phyloP scores from a whole-genome alignment of 2,329 filamentous ascomycete species.

The Hypoxylon sp. region DNA sequence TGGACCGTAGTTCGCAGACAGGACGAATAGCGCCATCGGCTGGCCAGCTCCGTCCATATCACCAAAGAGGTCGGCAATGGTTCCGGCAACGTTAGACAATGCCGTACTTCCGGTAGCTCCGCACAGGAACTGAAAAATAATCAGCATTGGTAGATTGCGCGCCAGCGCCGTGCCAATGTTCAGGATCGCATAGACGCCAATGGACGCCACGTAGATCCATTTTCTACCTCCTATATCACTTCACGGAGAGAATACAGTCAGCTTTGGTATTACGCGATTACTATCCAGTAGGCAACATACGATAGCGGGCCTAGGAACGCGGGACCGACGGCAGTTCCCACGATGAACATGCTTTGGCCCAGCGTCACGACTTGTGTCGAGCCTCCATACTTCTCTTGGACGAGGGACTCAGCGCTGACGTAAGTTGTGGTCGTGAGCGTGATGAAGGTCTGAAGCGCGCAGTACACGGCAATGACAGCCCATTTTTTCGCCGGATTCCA shows the following conservation, averaged over 20 bases:
- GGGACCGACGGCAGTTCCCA: slow-evolving; percentile 53
- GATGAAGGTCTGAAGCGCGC: slow-evolving; percentile 49
- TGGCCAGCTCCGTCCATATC: slow-evolving; percentile 51
- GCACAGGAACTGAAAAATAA: slow-evolving; percentile 50
- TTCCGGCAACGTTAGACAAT: slow-evolving; percentile 49
- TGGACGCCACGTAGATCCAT: slow-evolving; percentile 53
- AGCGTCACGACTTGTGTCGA: slow-evolving; percentile 50
- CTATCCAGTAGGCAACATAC: slow-evolving; percentile 42
- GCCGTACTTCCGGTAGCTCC: slow-evolving; percentile 49
- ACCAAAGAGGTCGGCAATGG: slow-evolving; percentile 49
- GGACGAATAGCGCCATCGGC: slow-evolving; percentile 54
- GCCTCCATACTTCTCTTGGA: slow-evolving; percentile 50
- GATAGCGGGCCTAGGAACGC: slow-evolving; percentile 52
- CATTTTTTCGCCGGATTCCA: slow-evolving; percentile 45
- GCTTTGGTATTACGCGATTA: no score
- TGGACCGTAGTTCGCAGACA: slow-evolving; percentile 51
- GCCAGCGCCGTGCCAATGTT: slow-evolving; percentile 50
- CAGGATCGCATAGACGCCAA: slow-evolving; percentile 47
- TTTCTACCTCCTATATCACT: slow-evolving; percentile 54
- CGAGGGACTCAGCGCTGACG: slow-evolving; percentile 49
- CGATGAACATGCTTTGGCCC: slow-evolving; percentile 54
- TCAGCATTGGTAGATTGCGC: slow-evolving; percentile 50
- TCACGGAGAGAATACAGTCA: no score
- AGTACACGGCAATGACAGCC: slow-evolving; percentile 42
- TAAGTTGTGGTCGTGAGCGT: slow-evolving; percentile 51